Base-by-base conservation (phyloP, 495 filamentous ascomycete genomes). In the Trichoderma virens region DNA sequence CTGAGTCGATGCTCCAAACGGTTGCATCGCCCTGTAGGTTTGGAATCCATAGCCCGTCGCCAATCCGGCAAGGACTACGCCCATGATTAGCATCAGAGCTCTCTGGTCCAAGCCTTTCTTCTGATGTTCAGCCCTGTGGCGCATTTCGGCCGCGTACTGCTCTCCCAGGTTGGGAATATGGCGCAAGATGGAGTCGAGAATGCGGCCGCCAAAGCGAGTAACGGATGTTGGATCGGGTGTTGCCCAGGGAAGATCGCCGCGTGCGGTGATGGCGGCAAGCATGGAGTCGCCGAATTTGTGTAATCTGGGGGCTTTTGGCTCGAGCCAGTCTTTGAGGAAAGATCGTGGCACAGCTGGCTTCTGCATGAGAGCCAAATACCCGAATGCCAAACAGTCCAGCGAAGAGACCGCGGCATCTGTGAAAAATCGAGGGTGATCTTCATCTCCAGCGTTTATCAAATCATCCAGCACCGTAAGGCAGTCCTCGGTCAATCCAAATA, bases 341-440 rank as follows among this genome's bases (percentile, higher is more conserved):
- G 83, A 72, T 61, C 88, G 82, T 25, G 91, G 89, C 31, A 94
- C 71, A 0, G 88, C 80, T 2, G 90, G 85, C 23, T 88, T 79
- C 3, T 90, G 74, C 73, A 89, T 88, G 47, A 97, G 73, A 8
- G 84, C 81, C 47, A 97, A 75, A 73, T 93, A 96, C 25, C 85
- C 94, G 64, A 89, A 79, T 1, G 83, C 87, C 30, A 96, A 68
- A 71, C 90, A 96, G 74, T 96, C 73, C 60, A 80, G 86, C n/a
- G 84, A 82, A 5, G 84, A 79, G 3, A 71, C 66, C 0, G 74
- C 28, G 16, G 76, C 73, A 7, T 76, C 75, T 1, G 92, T 75
- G 20, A 89, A 72, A 68, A 79, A 87, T 11, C 61, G 62, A 38
- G 20, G 27, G 30, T 32, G 25, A n/a, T 54, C 25, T 30, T 41